Evolutionary conservation across 805 yeast species (phyloP).

Genomic region (Hanseniaspora taiwanica): DNA sequence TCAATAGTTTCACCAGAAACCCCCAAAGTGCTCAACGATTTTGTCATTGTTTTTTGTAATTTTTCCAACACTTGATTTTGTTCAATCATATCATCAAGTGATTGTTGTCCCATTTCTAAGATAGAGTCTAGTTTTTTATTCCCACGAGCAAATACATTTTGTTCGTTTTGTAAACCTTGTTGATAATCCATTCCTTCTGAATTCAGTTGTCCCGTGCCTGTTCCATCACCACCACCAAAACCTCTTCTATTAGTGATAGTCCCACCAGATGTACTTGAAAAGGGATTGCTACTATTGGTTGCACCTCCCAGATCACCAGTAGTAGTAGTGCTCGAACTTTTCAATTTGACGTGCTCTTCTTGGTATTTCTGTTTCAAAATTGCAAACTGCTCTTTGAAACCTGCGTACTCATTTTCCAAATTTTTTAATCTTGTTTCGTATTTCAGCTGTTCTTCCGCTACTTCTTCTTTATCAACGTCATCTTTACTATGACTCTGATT

Average conservation of each 20-base stretch:
- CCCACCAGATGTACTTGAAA: conserved; percentile 5
- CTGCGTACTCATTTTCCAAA: conserved; percentile 31
- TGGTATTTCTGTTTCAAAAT: conserved; percentile 18
- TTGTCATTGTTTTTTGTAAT: conserved; percentile 51
- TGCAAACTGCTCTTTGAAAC: conserved; percentile 21
- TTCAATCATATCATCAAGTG: conserved; percentile 73
- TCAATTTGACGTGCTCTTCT: background rate
- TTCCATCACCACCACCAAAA: conserved; percentile 12
- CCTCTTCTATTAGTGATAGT: conserved; percentile 26
- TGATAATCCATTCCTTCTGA: conserved; percentile 48
- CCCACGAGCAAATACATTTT: conserved; percentile 48
- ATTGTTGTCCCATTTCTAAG: conserved; percentile 75
- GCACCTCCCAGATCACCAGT: background rate
- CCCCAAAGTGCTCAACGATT: conserved; percentile 68
- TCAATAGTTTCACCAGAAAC: conserved; percentile 76
- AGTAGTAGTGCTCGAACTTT: conserved; percentile 3
- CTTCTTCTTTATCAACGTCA: conserved; percentile 7
- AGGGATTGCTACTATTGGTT: conserved; percentile 12
- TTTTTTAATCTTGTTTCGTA: conserved; percentile 47
- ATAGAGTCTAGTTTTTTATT: conserved; percentile 79
- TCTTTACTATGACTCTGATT: conserved; percentile 30
- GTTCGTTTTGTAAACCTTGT: conserved; percentile 58
- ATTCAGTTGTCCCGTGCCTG: conserved; percentile 15
- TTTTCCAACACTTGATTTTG: conserved; percentile 62
- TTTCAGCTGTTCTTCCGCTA: conserved; percentile 25